Conservation (phyloP, 2,329 filamentous ascomycete genomes). For the Tolypocladium tundrense region DNA sequence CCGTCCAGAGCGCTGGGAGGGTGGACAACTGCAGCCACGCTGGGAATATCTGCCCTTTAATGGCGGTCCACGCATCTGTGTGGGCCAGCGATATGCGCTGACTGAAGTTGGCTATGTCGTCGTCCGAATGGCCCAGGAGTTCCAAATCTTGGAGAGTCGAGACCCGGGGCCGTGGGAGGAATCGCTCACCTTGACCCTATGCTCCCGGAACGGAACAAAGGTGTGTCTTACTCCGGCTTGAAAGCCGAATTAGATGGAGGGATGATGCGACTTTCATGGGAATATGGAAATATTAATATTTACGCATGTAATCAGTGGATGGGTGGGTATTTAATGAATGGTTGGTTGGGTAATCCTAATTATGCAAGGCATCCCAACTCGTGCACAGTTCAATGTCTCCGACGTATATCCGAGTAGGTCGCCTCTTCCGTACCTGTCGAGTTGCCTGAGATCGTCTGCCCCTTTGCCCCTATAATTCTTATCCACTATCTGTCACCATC, state of each 20-base stretch:
- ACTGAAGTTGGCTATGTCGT: slow-evolving; percentile 14
- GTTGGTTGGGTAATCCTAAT: no score
- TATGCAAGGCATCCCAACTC: no score
- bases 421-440: no score
- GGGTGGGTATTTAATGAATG: no score
- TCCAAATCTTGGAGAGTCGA: slow-evolving; percentile 7
- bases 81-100: slow-evolving; percentile 14
- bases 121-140: slow-evolving; percentile 13
- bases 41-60: slow-evolving; percentile 38
- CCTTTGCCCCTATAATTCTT: no score
- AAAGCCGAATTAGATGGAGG: not conserved
- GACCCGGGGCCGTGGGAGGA: slow-evolving; percentile 10
- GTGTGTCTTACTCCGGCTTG: slow-evolving; percentile 7
- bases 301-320: no score
- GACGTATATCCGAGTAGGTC: no score
- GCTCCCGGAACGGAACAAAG: slow-evolving; percentile 9
- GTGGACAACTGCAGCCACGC: slow-evolving; percentile 19
- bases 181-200: slow-evolving; percentile 7
- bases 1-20: slow-evolving; percentile 29
- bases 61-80: slow-evolving; percentile 33
- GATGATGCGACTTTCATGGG: not conserved
- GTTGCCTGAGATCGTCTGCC: no score
- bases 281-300: no score
- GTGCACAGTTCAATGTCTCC: no score
- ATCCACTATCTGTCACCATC: no score